Evolutionary conservation across 371 early-diverging fungal species (phyloP), one percentile per base, ranked within the genome.

Genomic region (Funneliformis caledonium): DNA sequence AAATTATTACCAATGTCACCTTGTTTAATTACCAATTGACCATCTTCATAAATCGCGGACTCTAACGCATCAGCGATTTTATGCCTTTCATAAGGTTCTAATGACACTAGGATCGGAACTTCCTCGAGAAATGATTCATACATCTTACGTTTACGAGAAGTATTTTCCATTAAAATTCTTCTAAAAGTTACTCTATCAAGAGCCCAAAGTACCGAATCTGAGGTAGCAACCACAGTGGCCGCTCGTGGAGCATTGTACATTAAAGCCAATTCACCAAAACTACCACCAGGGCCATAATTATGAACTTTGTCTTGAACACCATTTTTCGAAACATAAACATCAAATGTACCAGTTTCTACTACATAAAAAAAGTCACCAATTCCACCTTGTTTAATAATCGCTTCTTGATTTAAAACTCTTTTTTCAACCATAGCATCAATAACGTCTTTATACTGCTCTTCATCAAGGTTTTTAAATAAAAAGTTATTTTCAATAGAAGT

Each of bases 341-440:
- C 98, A 86, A 99, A 93, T 33, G 93, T 91, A 68, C 99, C 99
- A 47, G 91, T 90, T 83, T 99, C 99, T 42, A 98, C 98, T 12
- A 98, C 94, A 86, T 99, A 99, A 85, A 99, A 99, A 87, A 89
- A 98, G 88, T 97, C 98, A 59, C 98, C 99, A 12, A 96, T 95
- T 65, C 93, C 99, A 56, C 98, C 99, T 86, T 99, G 99, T 73
- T 90, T 91, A 82, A 99, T 98, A 56, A 99, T 92, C 64, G 88
- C 91, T 80, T 94, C 94, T 37, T 92, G 94, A 11, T 87, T 67
- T 31, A 77, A 33, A 45, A 97, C 94, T 16, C 85, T 86, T 86
- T 96, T 97, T 85, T 98, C 99, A 47, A 93, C 91, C 98, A 98
- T 97, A 22, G 99, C 98, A 82, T 97, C 94, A 6, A 98, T 93